Evolutionary conservation across 140 eudicot species (phyloP).

Genomic region (Cichorium intybus): DNA sequence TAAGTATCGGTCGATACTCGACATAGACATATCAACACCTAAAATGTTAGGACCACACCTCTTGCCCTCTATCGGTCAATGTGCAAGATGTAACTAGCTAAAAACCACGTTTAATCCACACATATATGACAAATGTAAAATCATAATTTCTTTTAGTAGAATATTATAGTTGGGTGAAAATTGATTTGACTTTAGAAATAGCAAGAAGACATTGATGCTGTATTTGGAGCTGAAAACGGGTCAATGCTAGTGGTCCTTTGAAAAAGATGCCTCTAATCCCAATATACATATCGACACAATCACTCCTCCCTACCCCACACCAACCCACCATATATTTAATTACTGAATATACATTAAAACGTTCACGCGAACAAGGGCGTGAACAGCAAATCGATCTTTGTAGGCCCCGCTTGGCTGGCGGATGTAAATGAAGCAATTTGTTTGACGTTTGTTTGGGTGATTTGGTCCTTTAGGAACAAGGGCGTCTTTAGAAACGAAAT

Average conservation of each 20-base stretch:
- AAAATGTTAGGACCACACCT: neutral
- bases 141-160: neutral
- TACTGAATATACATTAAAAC: neutral
- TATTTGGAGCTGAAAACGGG: neutral
- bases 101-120: neutral
- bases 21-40: neutral
- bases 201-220: conserved; percentile 9
- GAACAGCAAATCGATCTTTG: no score
- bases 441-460: no score
- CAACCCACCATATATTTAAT: conserved; percentile 5
- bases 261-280: conserved; percentile 21
- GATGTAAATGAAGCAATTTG: no score
- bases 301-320: conserved; percentile 9
- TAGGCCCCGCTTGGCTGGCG: no score
- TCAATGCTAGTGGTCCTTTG: conserved; percentile 37
- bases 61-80: neutral
- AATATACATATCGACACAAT: conserved; percentile 23
- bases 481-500: no score
- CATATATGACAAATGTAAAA: neutral
- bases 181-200: conserved; percentile 14
- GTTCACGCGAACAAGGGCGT: no score
- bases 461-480: no score
- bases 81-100: neutral
- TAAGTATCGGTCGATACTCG: neutral
- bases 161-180: neutral